Evolutionary conservation across 208 protist species (phyloP), one percentile per base, ranked within the genome.

Genomic region (Leishmania martiniquensis): DNA sequence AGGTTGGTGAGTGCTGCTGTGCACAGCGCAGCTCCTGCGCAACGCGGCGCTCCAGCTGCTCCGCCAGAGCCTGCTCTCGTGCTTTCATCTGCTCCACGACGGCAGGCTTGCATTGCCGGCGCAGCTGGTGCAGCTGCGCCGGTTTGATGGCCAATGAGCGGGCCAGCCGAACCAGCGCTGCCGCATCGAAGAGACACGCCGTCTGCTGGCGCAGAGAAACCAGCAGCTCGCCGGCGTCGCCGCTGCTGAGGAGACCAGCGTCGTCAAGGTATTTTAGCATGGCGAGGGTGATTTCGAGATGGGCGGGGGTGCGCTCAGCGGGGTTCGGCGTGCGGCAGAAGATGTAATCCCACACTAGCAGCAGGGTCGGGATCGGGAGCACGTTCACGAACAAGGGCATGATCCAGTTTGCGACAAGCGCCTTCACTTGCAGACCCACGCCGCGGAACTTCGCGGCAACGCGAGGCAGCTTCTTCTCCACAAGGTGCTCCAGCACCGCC

Each of bases 331-430:
- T 83, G 60, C 68, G 77, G 44, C 83, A 85, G 13, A 93, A 77
- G 15, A 95, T 57, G 62, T 90, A 90, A 73, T 95, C 91, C 91
- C 91, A 95, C 66, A 95, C 70, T 10, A 69, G 77, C 68, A 95
- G 42, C 22, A 83, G 73, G 13, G 91, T 95, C 62, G 82, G 66
- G 13, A 84, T 49, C 1, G 91, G 91, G 45, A 95, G 85, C n/a
- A 84, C 76, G 37, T 90, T 92, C 52, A 95, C 82, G 63, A 90
- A 95, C 29, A 95, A 72, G 13, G 85, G 87, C 89, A 95, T 91
- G 69, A 89, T 72, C 91, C 91, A 95, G 57, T 88, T 78, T 29
- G 89, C 83, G 29, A 93, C 74, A 15, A 95, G 83, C 55, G 83
- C 81, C 29, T 77, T 79, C 32, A 91, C 85, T 51, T 95, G 89